Evolutionary conservation across 768 basidiomycete genomes (phyloP).

Genomic region (Mycena venus): DNA sequence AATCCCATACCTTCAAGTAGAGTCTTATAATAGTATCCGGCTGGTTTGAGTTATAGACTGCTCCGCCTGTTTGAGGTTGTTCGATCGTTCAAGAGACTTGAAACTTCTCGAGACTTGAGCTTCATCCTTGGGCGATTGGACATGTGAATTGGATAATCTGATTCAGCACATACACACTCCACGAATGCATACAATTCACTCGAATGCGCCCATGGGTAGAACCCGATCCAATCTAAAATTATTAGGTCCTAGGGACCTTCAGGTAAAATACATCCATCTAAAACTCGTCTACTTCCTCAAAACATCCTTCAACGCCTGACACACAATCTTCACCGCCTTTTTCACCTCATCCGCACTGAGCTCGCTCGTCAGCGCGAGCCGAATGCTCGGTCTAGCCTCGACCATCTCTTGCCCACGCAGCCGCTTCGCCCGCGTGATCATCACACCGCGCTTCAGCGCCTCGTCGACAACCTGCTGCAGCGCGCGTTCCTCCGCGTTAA

Average conservation of each 20-base stretch:
- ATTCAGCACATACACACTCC: too few species aligned
- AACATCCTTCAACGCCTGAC: conserved; percentile 81
- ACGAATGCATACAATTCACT: too few species aligned
- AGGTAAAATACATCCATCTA: neutral
- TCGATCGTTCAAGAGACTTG: too few species aligned
- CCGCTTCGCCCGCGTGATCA: conserved; percentile 88
- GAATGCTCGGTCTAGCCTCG: conserved; percentile 87
- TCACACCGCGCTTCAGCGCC: conserved; percentile 81
- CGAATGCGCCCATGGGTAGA: too few species aligned
- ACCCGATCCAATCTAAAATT: neutral
- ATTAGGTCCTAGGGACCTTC: neutral
- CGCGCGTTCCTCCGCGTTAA: conserved; percentile 79
- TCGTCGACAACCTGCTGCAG: conserved; percentile 97
- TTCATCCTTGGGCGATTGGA: too few species aligned
- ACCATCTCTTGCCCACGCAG: conserved; percentile 86
- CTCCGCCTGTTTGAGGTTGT: too few species aligned
- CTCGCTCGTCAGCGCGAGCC: conserved; percentile 84
- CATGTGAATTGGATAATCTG: too few species aligned
- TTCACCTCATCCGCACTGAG: conserved; percentile 92
- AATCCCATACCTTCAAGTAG: conserved; percentile 77
- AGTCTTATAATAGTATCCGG: neutral
- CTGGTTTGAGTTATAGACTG: too few species aligned
- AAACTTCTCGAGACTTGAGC: too few species aligned
- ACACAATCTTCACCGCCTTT: conserved; percentile 85
- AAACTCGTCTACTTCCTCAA: conserved; percentile 55